Evolutionary conservation across 306 rosid species (phyloP).

Genomic region (Lupinus albus): DNA sequence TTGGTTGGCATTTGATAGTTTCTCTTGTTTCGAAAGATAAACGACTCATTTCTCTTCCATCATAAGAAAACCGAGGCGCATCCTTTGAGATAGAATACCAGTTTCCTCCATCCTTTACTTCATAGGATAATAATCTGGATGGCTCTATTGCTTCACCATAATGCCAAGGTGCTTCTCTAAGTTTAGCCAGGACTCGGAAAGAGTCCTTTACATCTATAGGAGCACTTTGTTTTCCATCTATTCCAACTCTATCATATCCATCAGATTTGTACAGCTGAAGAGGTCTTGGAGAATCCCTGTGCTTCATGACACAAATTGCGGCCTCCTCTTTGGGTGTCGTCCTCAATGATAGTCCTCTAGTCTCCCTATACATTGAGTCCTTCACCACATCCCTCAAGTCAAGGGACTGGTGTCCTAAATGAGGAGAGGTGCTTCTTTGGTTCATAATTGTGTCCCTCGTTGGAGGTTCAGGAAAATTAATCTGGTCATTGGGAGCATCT

Average conservation of each 20-base stretch:
- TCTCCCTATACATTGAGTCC: conserved; percentile 74
- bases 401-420: conserved; percentile 53
- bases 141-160: conserved; percentile 48
- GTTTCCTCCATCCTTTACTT: conserved; percentile 50
- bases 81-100: conserved; percentile 58
- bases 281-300: conserved; percentile 60
- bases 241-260: conserved; percentile 43
- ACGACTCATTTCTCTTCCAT: conserved; percentile 58
- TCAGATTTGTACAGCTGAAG: conserved; percentile 49
- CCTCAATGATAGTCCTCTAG: conserved; percentile 53
- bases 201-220: conserved; percentile 62
- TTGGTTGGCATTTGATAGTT: conserved; percentile 47
- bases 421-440: conserved; percentile 51
- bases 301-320: conserved; percentile 31
- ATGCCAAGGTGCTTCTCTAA: conserved; percentile 66
- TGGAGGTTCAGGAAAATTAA: conserved; percentile 52
- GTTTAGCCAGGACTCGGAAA: conserved; percentile 64
- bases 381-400: conserved; percentile 69
- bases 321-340: conserved; percentile 49
- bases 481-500: conserved; percentile 52
- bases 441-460: conserved; percentile 45
- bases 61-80: conserved; percentile 65
- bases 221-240: conserved; percentile 40
- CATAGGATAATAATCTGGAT: conserved; percentile 54
- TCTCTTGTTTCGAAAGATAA: conserved; percentile 62